Base-by-base conservation (phyloP, 2,329 filamentous ascomycete species). In the Neofusicoccum sp. region DNA sequence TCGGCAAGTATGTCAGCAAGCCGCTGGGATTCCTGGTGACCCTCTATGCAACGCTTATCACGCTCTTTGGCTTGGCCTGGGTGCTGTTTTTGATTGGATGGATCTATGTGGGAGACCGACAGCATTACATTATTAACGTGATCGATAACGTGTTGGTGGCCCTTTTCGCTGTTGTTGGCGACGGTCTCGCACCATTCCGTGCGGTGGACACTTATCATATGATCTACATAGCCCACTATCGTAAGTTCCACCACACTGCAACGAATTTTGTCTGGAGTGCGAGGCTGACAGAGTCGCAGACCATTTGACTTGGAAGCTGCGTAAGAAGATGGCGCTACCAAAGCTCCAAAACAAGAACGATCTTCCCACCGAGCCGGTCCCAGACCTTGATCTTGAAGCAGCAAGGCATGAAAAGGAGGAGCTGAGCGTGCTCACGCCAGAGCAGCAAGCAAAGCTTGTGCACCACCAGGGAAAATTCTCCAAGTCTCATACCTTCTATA, bases 81-180 rank as follows among this genome's bases (percentile, higher is more conserved):
- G 92, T 96, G 1, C 83, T 96, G n/a, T 95, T 94, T 77, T 80
- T 96, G 61, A 96, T 96, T 73, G 91, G 84, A 47, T 94, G 91
- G 91, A 90, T 93, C 70, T 91, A 91, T 67, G 87, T 92, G 22
- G 90, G 89, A 31, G 84, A 85, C 29, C 81, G 83, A 68, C 88
- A 92, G 73, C 76, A 84, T 1, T 92, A 76, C 4, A 76, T 80
- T 2, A 74, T 78, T 11, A 80, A 86, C 64, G 71, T 81, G 8
- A 72, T 77, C 14, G 83, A 88, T 67, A 84, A 84, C 2, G 69
- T 82, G 0, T 75, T 88, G 1, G 85, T 86, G 2, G 84, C 84
- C 1, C 68, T 83, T 14, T 88, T 88, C 68, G 87, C 84, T 1
- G 74, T 85, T 1, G 76, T 87, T 3, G 86, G 86, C 0, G 85